phyloP scores from a whole-genome alignment of 805 yeast genomes.

The Clavispora phyllophila region DNA sequence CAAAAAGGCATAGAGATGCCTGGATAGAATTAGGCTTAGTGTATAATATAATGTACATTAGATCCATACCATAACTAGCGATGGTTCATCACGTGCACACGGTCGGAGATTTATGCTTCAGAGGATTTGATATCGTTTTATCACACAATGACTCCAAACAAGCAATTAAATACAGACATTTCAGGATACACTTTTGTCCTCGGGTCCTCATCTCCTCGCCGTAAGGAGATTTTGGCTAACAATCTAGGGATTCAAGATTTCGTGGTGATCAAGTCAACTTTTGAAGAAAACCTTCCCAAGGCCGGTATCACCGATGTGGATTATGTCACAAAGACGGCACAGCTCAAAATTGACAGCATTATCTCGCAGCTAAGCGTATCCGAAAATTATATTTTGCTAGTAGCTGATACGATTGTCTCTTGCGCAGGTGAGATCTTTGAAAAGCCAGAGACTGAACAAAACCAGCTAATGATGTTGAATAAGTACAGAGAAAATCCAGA shows the following conservation, averaged over 20 bases:
- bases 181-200: constrained; percentile 41
- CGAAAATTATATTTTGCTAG: constrained; percentile 26
- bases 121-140: background rate
- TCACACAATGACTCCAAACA: background rate
- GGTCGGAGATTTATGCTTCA: too few relatives aligned
- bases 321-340: constrained; percentile 70
- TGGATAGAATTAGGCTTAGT: background rate
- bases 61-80: background rate
- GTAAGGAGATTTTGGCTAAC: constrained; percentile 59
- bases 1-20: background rate
- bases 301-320: constrained; percentile 34
- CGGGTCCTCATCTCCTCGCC: constrained; percentile 82
- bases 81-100: background rate
- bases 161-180: background rate
- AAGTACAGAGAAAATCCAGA: constrained; percentile 16
- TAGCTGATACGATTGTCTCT: constrained; percentile 80
- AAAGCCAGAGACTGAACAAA: constrained; percentile 52
- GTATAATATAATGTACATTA: background rate
- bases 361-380: constrained; percentile 33
- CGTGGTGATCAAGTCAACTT: constrained; percentile 55
- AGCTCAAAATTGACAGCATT: constrained; percentile 62
- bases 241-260: constrained; percentile 46
- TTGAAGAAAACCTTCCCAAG: constrained; percentile 73
- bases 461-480: constrained; percentile 27
- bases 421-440: constrained; percentile 62